Percentiles rank a stretch among this genome's conserved stretches.
These are phyloP conservation scores for Cornus controversa DNA, from an alignment of 148 eudicot genomes.

Conservation along the genomic window DNA sequence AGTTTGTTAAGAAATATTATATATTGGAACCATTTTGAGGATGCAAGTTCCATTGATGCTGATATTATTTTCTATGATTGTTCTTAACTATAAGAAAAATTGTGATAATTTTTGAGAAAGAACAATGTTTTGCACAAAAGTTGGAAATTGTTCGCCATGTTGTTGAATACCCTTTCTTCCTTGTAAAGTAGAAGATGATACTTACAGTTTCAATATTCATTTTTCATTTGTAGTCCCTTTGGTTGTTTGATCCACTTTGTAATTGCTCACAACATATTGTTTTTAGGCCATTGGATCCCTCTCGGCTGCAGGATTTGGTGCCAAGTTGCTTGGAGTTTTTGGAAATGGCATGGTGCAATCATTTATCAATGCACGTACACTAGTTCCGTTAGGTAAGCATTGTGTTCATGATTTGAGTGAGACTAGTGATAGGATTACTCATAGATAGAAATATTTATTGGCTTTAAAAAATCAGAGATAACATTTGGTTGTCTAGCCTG, in stretches of 20 bases:
- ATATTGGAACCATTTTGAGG: not conserved
- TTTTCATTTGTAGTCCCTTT: not conserved
- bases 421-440: not conserved
- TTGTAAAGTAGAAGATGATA: not conserved
- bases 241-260: conserved; percentile 15
- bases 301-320: conserved; percentile 99
- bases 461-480: conserved; percentile 4
- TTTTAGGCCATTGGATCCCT: conserved; percentile 83
- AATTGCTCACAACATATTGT: conserved; percentile 30
- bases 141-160: not conserved
- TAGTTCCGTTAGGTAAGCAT: conserved; percentile 56
- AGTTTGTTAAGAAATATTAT: not conserved
- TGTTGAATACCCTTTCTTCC: not conserved
- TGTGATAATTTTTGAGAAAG: not conserved
- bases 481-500: not conserved
- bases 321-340: conserved; percentile 91
- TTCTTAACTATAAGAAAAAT: not conserved
- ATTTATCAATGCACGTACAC: conserved; percentile 84
- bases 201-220: not conserved
- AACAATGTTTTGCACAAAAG: not conserved
- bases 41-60: not conserved
- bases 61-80: not conserved
- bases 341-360: conserved; percentile 99
- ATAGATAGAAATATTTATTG: not conserved
- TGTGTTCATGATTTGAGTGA: not conserved